A percentile compares a stretch with the other conserved stretches of the same genome.
Conservation (phyloP, 2,329 filamentous ascomycete genomes). For the Waltergamsia citrina region DNA sequence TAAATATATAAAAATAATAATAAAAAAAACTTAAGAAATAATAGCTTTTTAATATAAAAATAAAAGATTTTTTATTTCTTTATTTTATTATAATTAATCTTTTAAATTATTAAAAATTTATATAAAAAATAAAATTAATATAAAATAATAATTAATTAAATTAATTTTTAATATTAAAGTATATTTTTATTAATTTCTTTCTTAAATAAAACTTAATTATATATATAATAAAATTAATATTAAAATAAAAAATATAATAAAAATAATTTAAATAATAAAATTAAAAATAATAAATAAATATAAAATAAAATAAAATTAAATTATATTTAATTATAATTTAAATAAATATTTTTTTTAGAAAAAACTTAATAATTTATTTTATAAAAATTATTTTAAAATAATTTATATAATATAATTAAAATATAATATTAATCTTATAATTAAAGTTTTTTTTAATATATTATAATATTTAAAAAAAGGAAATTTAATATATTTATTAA, state of each 20-base stretch:
- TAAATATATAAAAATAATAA: no score
- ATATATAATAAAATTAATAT: background rate
- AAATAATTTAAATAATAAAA: background rate
- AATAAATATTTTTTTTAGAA: background rate
- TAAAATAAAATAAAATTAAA: conserved; percentile 10
- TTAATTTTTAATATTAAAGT: background rate
- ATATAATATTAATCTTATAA: background rate
- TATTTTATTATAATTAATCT: background rate
- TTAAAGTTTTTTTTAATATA: conserved; percentile 7
- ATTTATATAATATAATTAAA: background rate
- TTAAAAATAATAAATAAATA: no score
- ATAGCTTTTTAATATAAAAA: background rate
- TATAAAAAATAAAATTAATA: background rate
- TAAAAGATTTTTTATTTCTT: background rate
- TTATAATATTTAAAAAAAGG: conserved; percentile 16
- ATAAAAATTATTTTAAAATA: background rate
- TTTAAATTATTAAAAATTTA: background rate
- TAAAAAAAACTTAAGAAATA: background rate
- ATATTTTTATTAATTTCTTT: background rate
- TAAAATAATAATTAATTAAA: conserved; percentile 8
- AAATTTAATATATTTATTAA: conserved; percentile 10
- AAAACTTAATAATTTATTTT: background rate
- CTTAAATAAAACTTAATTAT: background rate
- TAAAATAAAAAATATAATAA: background rate
- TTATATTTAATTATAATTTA: conserved; percentile 2